Evolutionary conservation across 2,329 filamentous ascomycete genomes (phyloP).

Genomic region (Emericellopsis atlantica): DNA sequence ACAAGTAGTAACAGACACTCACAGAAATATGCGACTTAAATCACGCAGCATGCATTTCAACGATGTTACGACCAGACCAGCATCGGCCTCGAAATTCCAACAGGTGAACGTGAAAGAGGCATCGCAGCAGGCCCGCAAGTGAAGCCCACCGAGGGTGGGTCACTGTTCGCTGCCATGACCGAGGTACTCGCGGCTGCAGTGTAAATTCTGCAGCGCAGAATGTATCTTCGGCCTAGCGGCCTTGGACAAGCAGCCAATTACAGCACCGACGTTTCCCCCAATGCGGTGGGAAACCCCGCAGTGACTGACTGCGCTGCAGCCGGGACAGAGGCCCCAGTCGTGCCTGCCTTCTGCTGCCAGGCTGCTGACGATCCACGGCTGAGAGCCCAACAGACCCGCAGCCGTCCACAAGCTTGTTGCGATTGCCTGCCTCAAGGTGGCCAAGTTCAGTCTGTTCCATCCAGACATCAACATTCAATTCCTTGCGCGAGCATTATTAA

Average conservation of each 20-base stretch:
- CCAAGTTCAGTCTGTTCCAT: not conserved
- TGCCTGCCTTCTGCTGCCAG: no score
- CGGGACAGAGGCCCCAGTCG: not conserved
- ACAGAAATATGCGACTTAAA: no score
- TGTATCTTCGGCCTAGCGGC: not conserved
- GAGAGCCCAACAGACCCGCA: not conserved
- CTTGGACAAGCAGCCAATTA: conserved; percentile 1
- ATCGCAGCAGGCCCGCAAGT: no score
- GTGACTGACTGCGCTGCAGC: not conserved
- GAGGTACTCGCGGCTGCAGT: no score
- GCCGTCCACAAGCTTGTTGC: not conserved
- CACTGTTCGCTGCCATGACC: no score
- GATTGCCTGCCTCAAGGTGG: not conserved
- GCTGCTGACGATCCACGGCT: not conserved
- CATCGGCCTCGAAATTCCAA: no score
- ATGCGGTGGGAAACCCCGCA: conserved; percentile 4
- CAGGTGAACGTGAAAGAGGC: no score
- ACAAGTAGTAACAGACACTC: no score
- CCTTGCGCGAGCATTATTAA: no score
- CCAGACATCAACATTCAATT: not conserved
- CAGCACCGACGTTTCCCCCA: not conserved
- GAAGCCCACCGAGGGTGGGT: no score
- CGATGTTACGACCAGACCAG: no score
- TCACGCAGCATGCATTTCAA: no score
- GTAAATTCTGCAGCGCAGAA: not conserved